Percentiles rank a stretch among this genome's conserved stretches.
phyloP scores from a whole-genome alignment of 1,139 yeast species.

The Scheffersomyces lignicola region DNA sequence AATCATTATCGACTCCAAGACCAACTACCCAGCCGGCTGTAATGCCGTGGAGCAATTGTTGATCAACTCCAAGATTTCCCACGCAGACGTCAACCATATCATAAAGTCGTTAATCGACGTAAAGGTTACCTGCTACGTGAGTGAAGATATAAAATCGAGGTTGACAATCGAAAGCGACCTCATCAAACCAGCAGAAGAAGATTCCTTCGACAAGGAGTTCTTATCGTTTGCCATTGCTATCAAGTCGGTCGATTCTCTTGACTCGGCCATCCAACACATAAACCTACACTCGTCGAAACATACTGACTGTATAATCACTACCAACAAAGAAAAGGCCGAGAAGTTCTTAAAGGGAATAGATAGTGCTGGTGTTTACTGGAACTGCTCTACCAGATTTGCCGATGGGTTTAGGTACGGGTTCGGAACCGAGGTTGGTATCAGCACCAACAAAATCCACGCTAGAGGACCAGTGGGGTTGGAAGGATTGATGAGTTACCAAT shows the following conservation, averaged over 20 bases:
- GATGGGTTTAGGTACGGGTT: conserved; percentile 98
- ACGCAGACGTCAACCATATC: conserved; percentile 40
- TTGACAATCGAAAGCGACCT: conserved; percentile 17
- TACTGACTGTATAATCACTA: conserved; percentile 90
- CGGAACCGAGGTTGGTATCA: conserved; percentile 97
- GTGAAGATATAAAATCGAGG: conserved; percentile 45
- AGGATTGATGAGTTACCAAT: conserved; percentile 94
- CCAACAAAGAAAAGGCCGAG: conserved; percentile 66
- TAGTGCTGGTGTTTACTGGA: conserved; percentile 98
- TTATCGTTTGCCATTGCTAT: conserved; percentile 82
- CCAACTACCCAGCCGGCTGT: conserved; percentile 98
- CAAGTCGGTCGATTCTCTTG: conserved; percentile 54
- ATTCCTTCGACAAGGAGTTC: conserved; percentile 81
- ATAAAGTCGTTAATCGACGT: conserved; percentile 54
- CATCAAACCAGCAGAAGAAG: conserved; percentile 41
- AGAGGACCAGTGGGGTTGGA: conserved; percentile 98
- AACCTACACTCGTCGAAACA: conserved; percentile 93
- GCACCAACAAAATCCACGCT: conserved; percentile 95
- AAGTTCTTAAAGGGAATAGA: conserved; percentile 82
- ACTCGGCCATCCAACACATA: conserved; percentile 78
- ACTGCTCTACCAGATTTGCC: conserved; percentile 94
- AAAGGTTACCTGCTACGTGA: conserved; percentile 73
- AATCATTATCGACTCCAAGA: conserved; percentile 81
- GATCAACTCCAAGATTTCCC: conserved; percentile 55
- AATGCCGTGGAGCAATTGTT: conserved; percentile 91